These are phyloP conservation scores for Fomitopsis schrenkii DNA, from an alignment of 1,284 basidiomycete species.

Conservation along the genomic window DNA sequence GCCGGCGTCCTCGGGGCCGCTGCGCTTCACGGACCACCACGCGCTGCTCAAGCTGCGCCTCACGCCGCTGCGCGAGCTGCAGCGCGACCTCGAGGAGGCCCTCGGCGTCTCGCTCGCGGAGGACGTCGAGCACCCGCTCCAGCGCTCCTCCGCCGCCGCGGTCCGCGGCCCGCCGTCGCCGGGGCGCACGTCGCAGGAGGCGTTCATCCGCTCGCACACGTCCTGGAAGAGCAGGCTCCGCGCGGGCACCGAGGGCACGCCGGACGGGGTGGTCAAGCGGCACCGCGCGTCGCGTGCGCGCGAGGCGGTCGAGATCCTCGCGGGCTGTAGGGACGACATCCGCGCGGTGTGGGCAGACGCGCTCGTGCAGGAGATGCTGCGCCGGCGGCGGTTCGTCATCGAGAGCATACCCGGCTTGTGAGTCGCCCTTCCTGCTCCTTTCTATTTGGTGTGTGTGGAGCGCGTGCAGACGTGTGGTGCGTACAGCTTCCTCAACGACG, in stretches of 20 bases:
- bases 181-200: constrained; percentile 34
- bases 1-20: constrained; percentile 25
- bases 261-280: constrained; percentile 19
- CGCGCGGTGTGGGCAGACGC: constrained; percentile 56
- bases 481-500: constrained; percentile 60
- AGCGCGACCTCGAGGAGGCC: constrained; percentile 53
- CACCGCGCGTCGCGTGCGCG: constrained; percentile 37
- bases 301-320: constrained; percentile 49
- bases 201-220: constrained; percentile 53
- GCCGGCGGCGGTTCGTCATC: constrained; percentile 42
- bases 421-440: constrained; percentile 22
- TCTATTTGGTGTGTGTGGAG: not conserved
- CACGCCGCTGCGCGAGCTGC: constrained; percentile 51
- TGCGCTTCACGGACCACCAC: constrained; percentile 58
- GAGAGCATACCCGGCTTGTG: constrained; percentile 65
- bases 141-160: constrained; percentile 9
- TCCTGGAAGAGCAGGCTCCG: constrained; percentile 50
- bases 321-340: constrained; percentile 58
- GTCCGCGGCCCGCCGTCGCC: too few species aligned
- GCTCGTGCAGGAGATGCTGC: constrained; percentile 47
- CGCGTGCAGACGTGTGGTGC: not conserved
- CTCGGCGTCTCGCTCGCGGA: constrained; percentile 56
- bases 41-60: constrained; percentile 54
- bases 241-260: constrained; percentile 48
- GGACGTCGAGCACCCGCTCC: constrained; percentile 24